A percentile compares a stretch with the other conserved stretches of the same genome.
Evolutionary conservation across 2,329 filamentous ascomycete species (phyloP).

Genomic region (Diaporthe batatas): DNA sequence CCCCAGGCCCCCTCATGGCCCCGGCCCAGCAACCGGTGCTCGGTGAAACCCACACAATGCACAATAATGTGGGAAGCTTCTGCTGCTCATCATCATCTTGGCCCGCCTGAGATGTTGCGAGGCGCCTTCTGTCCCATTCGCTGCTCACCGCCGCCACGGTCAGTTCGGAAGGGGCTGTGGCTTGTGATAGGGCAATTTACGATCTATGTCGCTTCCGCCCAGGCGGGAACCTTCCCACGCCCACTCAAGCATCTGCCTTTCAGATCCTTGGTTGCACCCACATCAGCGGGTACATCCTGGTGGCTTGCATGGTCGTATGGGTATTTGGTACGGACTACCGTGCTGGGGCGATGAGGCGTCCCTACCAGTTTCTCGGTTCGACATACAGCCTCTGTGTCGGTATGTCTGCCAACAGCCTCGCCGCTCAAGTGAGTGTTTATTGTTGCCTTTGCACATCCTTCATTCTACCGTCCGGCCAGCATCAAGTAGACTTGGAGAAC

Average conservation of each 20-base stretch:
- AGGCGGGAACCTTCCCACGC: constrained; percentile 31
- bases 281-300: constrained; percentile 22
- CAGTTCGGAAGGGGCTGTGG: constrained; percentile 40
- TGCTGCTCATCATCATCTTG: constrained; percentile 28
- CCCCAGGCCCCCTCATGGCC: constrained; percentile 21
- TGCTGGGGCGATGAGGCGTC: constrained; percentile 12
- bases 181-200: constrained; percentile 43
- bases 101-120: constrained; percentile 12
- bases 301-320: constrained; percentile 19
- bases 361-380: constrained; percentile 1
- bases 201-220: constrained; percentile 35
- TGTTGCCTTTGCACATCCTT: neutral
- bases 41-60: constrained; percentile 30
- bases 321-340: constrained; percentile 27
- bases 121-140: constrained; percentile 34
- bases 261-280: constrained; percentile 4
- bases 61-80: constrained; percentile 27
- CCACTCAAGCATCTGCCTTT: constrained; percentile 8
- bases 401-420: constrained; percentile 10
- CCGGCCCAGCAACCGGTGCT: constrained; percentile 36
- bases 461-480: constrained; percentile 17
- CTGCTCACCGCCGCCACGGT: constrained; percentile 35
- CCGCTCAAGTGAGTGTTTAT: neutral
- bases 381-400: neutral
- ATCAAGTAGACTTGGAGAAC: constrained; percentile 24